These are phyloP conservation scores for Termitomyces bulborhizus DNA, from an alignment of 768 basidiomycete species.

Conservation along the genomic window DNA sequence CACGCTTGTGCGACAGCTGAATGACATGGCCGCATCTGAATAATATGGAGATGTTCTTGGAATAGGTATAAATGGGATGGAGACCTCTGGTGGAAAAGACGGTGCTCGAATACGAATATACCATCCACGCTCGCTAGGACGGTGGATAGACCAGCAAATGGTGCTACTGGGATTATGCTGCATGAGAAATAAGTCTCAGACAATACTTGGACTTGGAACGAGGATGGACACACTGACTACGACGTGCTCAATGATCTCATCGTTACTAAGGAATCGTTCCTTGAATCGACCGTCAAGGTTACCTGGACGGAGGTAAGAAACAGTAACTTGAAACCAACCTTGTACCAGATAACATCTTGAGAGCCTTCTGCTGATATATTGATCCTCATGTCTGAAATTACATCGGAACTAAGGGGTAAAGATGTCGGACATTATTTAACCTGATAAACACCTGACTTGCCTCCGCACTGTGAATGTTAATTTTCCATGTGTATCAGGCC, in stretches of 20 bases:
- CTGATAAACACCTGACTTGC: constrained; percentile 12
- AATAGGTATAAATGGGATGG: constrained; percentile 49
- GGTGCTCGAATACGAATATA: constrained; percentile 76
- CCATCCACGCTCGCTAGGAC: constrained; percentile 71
- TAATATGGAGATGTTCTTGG: constrained; percentile 40
- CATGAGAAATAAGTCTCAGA: not conserved
- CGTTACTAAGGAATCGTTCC: constrained; percentile 69
- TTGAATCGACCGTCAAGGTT: constrained; percentile 23
- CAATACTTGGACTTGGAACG: not conserved
- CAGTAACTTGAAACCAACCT: constrained; percentile 34
- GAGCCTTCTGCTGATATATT: constrained; percentile 56
- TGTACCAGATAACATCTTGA: constrained; percentile 64
- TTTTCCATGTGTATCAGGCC: not conserved
- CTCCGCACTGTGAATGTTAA: constrained; percentile 26
- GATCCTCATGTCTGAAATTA: constrained; percentile 61
- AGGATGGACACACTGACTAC: constrained; percentile 40
- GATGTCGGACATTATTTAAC: not conserved
- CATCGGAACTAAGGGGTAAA: constrained; percentile 52
- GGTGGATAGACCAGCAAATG: constrained; percentile 71
- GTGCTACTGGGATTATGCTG: constrained; percentile 66
- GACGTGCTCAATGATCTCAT: constrained; percentile 71
- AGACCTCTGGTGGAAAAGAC: constrained; percentile 55
- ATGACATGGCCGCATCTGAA: constrained; percentile 44
- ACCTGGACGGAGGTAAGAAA: constrained; percentile 1
- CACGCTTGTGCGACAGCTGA: constrained; percentile 45